phyloP scores from a whole-genome alignment of 805 yeast species.

The Metschnikowia kunwiensis region DNA sequence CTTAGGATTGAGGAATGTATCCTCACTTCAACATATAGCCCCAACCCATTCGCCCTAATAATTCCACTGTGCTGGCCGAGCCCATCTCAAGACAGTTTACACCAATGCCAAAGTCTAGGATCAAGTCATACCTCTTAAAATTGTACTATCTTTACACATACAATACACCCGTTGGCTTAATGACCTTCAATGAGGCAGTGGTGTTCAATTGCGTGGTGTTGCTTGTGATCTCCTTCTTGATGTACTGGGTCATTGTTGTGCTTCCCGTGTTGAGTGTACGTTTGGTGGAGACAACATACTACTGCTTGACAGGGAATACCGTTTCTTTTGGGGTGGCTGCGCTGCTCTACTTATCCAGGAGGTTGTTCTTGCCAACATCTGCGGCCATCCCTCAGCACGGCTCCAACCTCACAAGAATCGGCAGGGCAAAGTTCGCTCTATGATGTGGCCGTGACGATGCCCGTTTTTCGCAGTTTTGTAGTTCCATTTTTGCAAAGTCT shows the following conservation, averaged over 20 bases:
- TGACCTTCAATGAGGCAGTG: constrained; percentile 24
- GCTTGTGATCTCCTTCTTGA: constrained; percentile 11
- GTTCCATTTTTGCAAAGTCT: no score
- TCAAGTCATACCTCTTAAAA: background rate
- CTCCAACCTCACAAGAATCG: constrained; percentile 1
- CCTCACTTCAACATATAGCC: no score
- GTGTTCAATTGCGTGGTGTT: constrained; percentile 20
- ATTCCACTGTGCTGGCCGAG: no score
- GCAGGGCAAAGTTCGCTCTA: background rate
- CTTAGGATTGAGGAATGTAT: no score
- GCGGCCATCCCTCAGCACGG: constrained; percentile 1
- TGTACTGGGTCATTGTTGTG: constrained; percentile 17
- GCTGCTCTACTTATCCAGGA: constrained; percentile 1
- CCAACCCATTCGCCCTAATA: no score
- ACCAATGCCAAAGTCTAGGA: no score
- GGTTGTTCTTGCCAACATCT: background rate
- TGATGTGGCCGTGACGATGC: background rate
- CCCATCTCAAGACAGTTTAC: no score
- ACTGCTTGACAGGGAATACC: constrained; percentile 20
- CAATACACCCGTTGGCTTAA: constrained; percentile 28
- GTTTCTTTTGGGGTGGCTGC: constrained; percentile 6
- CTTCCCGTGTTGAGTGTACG: constrained; percentile 13
- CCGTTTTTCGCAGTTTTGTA: no score
- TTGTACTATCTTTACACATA: constrained; percentile 24
- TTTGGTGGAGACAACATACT: constrained; percentile 17